phyloP scores from a whole-genome alignment of 169 alveolate genomes.

The Eimeria sp. region DNA sequence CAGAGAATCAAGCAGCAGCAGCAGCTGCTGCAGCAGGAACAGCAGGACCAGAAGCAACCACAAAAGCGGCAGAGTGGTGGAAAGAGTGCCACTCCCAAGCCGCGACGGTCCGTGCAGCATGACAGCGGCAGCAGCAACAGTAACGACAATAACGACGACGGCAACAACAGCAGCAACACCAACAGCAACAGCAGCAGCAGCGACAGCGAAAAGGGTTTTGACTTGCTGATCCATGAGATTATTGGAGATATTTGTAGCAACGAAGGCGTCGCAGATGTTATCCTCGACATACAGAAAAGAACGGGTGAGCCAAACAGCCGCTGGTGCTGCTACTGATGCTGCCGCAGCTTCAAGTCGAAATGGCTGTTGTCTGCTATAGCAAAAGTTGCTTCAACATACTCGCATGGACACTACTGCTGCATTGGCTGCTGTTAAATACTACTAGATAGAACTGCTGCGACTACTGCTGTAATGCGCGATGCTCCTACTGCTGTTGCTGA shows the following conservation, averaged over 20 bases:
- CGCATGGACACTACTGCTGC: too few relatives aligned
- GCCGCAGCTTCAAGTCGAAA: background rate
- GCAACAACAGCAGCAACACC: background rate
- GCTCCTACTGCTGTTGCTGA: background rate
- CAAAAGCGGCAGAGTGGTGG: background rate
- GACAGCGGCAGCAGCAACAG: background rate
- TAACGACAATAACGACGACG: background rate
- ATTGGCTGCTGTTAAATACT: too few relatives aligned
- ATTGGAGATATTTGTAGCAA: constrained; percentile 80
- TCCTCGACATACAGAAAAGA: constrained; percentile 70
- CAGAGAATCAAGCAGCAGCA: too few relatives aligned
- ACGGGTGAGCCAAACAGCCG: constrained; percentile 55
- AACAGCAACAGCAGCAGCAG: background rate
- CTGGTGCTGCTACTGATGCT: background rate
- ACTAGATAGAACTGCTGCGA: background rate
- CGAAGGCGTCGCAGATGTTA: constrained; percentile 83
- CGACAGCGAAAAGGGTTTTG: background rate
- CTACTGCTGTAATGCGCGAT: background rate
- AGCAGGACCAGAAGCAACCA: too few relatives aligned
- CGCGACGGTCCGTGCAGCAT: background rate
- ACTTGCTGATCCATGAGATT: constrained; percentile 73
- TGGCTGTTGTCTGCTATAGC: background rate
- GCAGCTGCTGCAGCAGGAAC: too few relatives aligned
- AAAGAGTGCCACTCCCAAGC: background rate
- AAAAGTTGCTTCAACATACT: background rate